Conservation (phyloP, 2,329 filamentous ascomycete genomes). For the Calonectria pseudoturangicola region DNA sequence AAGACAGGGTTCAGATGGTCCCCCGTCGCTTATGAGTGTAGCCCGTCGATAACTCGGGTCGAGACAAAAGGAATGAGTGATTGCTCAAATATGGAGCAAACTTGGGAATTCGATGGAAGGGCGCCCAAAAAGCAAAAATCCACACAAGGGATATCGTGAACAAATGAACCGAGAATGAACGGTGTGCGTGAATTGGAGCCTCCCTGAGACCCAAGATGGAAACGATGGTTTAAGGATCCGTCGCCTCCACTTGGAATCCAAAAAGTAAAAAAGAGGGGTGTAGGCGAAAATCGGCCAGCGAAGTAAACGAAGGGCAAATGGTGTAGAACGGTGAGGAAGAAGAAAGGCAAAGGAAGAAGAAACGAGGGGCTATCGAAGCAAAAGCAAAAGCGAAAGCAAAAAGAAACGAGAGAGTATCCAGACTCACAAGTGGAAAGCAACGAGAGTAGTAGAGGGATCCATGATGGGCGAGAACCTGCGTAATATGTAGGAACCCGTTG, state of each 20-base stretch:
- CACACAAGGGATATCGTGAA: conserved; percentile 38
- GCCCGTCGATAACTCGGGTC: conserved; percentile 52
- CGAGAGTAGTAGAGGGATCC: conserved; percentile 79
- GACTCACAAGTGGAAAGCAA: conserved; percentile 82
- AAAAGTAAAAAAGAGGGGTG: conserved; percentile 20
- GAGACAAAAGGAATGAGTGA: conserved; percentile 48
- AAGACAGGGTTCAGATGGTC: conserved; percentile 50
- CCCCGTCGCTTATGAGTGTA: conserved; percentile 49
- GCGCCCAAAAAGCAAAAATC: conserved; percentile 36
- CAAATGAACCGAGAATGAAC: conserved; percentile 29
- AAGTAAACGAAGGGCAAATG: conserved; percentile 39
- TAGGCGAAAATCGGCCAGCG: conserved; percentile 49
- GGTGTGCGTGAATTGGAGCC: conserved; percentile 36
- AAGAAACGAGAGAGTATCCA: conserved; percentile 50
- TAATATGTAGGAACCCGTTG: conserved; percentile 53
- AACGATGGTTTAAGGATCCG: conserved; percentile 37
- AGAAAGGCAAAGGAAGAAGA: conserved; percentile 43
- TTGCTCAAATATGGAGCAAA: conserved; percentile 45
- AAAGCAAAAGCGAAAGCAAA: conserved; percentile 50
- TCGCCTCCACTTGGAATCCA: conserved; percentile 38
- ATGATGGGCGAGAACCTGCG: conserved; percentile 60
- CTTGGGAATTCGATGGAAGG: conserved; percentile 35
- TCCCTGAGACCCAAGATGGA: conserved; percentile 29
- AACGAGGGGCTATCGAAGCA: conserved; percentile 42
- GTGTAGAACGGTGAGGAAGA: conserved; percentile 34